These are phyloP conservation scores for Elymus sibiricus DNA, from an alignment of 176 grass and related monocot genomes.

Conservation along the genomic window DNA sequence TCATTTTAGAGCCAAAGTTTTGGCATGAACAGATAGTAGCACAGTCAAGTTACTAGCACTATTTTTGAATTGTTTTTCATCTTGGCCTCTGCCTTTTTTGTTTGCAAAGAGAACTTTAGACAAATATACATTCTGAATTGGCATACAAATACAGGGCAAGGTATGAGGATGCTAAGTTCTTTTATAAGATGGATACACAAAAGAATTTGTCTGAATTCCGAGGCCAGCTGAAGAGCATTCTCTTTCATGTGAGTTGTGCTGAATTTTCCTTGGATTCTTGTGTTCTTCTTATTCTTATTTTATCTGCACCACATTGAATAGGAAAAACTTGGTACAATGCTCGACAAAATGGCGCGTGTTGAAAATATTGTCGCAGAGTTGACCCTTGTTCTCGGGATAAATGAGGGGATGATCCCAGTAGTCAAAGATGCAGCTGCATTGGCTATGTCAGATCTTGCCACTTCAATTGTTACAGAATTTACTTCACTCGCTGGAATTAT, in stretches of 20 bases:
- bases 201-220: slow-evolving; percentile 91
- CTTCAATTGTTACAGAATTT: too few relatives aligned
- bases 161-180: slow-evolving; percentile 95
- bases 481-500: too few relatives aligned
- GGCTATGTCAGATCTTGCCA: slow-evolving; percentile 85
- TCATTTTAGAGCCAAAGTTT: not conserved
- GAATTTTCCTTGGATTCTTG: slow-evolving; percentile 5
- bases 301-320: slow-evolving; percentile 34
- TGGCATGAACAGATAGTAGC: not conserved
- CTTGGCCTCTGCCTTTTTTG: not conserved
- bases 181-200: slow-evolving; percentile 91
- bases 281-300: slow-evolving; percentile 16
- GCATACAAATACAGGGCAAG: slow-evolving; percentile 64
- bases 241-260: slow-evolving; percentile 86
- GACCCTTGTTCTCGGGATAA: too few relatives aligned
- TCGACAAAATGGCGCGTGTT: slow-evolving; percentile 83
- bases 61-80: slow-evolving; percentile 17
- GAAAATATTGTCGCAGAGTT: slow-evolving; percentile 39
- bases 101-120: not conserved
- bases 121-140: slow-evolving; percentile 32
- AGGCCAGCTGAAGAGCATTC: slow-evolving; percentile 68
- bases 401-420: not conserved
- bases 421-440: too few relatives aligned
- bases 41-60: not conserved
- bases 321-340: slow-evolving; percentile 96